phyloP scores from a whole-genome alignment of 2,329 filamentous ascomycete species.

The Aspergillus felis region DNA sequence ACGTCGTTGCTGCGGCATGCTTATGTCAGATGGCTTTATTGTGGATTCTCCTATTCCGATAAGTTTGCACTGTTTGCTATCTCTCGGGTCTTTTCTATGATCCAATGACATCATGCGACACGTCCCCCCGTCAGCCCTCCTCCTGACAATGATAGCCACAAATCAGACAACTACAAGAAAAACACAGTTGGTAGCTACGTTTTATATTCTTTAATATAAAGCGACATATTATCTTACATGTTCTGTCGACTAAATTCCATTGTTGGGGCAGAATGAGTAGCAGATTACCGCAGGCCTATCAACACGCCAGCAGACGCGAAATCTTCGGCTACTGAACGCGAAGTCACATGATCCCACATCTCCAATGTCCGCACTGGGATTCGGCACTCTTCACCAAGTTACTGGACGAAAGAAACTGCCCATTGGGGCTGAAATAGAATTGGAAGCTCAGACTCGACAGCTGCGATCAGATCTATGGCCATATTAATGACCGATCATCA shows the following conservation, averaged over 20 bases:
- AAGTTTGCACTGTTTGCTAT: constrained; percentile 16
- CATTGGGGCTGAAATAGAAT: not conserved
- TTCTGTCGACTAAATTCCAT: not conserved
- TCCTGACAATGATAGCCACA: not conserved
- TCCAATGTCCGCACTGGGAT: constrained; percentile 1
- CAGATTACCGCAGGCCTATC: not conserved
- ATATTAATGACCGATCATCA: not conserved
- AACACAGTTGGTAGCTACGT: not conserved
- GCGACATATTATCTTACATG: constrained; percentile 4
- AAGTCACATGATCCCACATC: constrained; percentile 25
- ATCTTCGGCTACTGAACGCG: constrained; percentile 21
- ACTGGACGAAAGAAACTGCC: not conserved
- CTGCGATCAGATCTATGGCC: not conserved
- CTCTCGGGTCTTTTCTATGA: constrained; percentile 2
- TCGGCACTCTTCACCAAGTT: not conserved
- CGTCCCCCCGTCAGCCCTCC: constrained; percentile 20
- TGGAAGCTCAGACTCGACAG: not conserved
- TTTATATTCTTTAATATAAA: not conserved
- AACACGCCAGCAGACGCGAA: constrained; percentile 21
- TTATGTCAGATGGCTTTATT: constrained; percentile 13
- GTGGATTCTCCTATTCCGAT: not conserved
- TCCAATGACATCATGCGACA: constrained; percentile 26
- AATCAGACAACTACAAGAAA: not conserved
- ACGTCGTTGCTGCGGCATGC: constrained; percentile 11
- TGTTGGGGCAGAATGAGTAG: not conserved